Percentiles rank a stretch among this genome's conserved stretches.
phyloP scores from a whole-genome alignment of 179 eudicot species.

The Gypsophila paniculata region DNA sequence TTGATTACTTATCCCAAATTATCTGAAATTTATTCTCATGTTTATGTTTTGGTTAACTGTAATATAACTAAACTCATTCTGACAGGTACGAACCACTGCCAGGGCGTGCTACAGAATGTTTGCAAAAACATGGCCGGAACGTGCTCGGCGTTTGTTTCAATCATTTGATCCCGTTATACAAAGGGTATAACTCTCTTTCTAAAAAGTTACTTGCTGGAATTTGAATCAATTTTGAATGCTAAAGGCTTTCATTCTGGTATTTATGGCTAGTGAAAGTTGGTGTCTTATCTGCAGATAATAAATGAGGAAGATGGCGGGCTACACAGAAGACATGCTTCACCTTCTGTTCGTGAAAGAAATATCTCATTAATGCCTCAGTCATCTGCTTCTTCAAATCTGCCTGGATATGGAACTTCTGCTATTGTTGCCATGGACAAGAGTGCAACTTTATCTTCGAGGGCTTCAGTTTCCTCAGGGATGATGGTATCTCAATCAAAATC shows the following conservation, averaged over 20 bases:
- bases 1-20: neutral
- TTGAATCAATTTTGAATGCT: neutral
- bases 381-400: conserved; percentile 54
- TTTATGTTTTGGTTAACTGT: neutral
- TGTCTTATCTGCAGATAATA: conserved; percentile 48
- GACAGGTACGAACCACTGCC: conserved; percentile 92
- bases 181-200: conserved; percentile 48
- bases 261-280: conserved; percentile 8
- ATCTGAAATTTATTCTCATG: neutral
- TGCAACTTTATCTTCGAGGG: conserved; percentile 59
- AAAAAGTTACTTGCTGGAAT: neutral
- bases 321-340: conserved; percentile 93
- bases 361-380: conserved; percentile 47
- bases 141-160: conserved; percentile 73
- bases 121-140: conserved; percentile 96
- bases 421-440: conserved; percentile 93
- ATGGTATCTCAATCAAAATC: conserved; percentile 68
- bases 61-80: conserved; percentile 3
- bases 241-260: neutral
- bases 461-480: conserved; percentile 67
- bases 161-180: conserved; percentile 94
- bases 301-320: conserved; percentile 92
- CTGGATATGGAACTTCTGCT: conserved; percentile 98
- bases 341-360: conserved; percentile 77
- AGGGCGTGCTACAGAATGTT: conserved; percentile 96